Evolutionary conservation across 2,329 filamentous ascomycete species (phyloP).

Genomic region (Trichoderma hamatum): DNA sequence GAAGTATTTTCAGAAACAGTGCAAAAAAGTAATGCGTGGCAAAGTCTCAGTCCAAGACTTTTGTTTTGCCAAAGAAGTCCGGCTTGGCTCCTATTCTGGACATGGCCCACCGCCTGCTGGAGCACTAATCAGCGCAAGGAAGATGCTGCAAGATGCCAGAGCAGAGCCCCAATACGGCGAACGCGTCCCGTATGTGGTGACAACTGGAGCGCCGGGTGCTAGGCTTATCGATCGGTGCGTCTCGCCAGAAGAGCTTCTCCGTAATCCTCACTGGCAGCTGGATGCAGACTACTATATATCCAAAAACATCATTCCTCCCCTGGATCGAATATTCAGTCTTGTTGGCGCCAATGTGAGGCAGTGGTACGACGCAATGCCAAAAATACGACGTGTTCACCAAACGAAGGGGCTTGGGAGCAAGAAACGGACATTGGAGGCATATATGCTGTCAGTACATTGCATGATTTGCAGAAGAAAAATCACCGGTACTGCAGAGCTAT

Average conservation of each 20-base stretch:
- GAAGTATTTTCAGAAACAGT: slow-evolving; percentile 85
- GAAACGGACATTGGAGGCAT: slow-evolving; percentile 85
- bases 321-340: slow-evolving; percentile 95
- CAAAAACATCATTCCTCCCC: slow-evolving; percentile 91
- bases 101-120: slow-evolving; percentile 80
- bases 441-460: slow-evolving; percentile 81
- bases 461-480: slow-evolving; percentile 63
- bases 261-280: slow-evolving; percentile 75
- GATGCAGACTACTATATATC: slow-evolving; percentile 97
- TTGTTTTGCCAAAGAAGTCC: slow-evolving; percentile 91
- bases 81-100: slow-evolving; percentile 79
- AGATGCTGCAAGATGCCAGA: slow-evolving; percentile 83
- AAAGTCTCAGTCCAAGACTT: slow-evolving; percentile 92
- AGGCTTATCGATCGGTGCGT: slow-evolving; percentile 88
- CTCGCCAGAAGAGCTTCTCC: slow-evolving; percentile 78
- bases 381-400: slow-evolving; percentile 70
- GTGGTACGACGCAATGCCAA: slow-evolving; percentile 98
- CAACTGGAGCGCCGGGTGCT: slow-evolving; percentile 84
- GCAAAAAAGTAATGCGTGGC: slow-evolving; percentile 88
- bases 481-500: slow-evolving; percentile 34
- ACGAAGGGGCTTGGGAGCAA: slow-evolving; percentile 39
- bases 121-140: slow-evolving; percentile 81
- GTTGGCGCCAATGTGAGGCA: slow-evolving; percentile 86
- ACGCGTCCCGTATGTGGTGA: slow-evolving; percentile 90
- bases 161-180: slow-evolving; percentile 94